Conservation (phyloP, 1,284 basidiomycete genomes). For the Melampsora larici-populina region DNA sequence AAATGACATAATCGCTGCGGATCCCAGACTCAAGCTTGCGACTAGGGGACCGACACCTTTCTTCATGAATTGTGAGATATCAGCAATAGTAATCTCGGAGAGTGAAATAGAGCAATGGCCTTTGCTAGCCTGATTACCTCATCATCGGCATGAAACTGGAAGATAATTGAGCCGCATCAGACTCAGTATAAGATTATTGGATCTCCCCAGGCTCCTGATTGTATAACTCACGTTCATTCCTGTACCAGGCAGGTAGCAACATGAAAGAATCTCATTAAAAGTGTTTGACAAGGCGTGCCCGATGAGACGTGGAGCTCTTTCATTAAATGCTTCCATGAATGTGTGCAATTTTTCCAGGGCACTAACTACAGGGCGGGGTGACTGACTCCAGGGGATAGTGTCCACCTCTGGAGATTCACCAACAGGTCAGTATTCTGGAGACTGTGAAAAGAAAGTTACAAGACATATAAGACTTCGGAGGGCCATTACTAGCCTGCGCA, state of each 20-base stretch:
- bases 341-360: constrained; percentile 9
- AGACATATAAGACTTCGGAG: neutral
- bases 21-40: constrained; percentile 35
- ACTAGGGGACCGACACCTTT: constrained; percentile 16
- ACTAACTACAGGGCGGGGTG: neutral
- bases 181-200: no score
- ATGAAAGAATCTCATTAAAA: constrained; percentile 37
- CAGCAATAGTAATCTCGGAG: neutral
- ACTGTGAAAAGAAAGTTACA: no score
- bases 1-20: constrained; percentile 31
- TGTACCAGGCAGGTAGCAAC: constrained; percentile 28
- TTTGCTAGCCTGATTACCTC: constrained; percentile 11
- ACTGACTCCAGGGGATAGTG: constrained; percentile 9
- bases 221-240: constrained; percentile 33
- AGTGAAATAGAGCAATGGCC: neutral
- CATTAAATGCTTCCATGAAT: constrained; percentile 8
- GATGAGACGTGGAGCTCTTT: neutral
- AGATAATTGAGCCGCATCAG: neutral
- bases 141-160: constrained; percentile 39
- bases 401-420: constrained; percentile 27
- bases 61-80: constrained; percentile 5
- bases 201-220: no score
- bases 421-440: no score
- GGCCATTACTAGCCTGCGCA: constrained; percentile 24
- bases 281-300: neutral